Conservation (phyloP, 768 basidiomycete genomes). For the Phallus indusiatus region DNA sequence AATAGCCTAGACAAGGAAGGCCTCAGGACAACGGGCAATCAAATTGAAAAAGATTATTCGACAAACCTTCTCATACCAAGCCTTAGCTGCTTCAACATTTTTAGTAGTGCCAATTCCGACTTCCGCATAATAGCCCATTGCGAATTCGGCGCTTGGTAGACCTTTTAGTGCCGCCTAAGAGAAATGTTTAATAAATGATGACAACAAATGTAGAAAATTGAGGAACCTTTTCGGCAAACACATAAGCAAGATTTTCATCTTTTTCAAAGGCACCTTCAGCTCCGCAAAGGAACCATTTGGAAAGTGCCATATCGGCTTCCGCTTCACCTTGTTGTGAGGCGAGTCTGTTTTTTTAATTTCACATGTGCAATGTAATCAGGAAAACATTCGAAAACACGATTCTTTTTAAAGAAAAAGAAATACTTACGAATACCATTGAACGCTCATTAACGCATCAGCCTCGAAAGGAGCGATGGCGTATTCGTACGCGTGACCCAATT, state of each 20-base stretch:
- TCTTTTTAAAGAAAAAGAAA: neutral
- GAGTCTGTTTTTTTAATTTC: conserved; percentile 24
- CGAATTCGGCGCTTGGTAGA: conserved; percentile 80
- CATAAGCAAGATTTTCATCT: conserved; percentile 76
- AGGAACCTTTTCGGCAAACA: conserved; percentile 79
- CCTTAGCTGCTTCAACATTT: conserved; percentile 52
- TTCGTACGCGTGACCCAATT: conserved; percentile 87
- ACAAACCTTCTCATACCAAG: conserved; percentile 68
- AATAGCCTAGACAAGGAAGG: conserved; percentile 41
- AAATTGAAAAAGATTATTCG: neutral
- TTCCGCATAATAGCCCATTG: conserved; percentile 92
- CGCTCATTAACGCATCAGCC: conserved; percentile 81
- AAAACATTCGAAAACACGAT: neutral
- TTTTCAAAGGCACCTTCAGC: conserved; percentile 66
- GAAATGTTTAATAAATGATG: conserved; percentile 7
- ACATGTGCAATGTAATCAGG: neutral
- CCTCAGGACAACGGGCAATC: neutral
- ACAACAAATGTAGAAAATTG: neutral
- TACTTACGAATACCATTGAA: conserved; percentile 68
- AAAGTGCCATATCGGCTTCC: conserved; percentile 94
- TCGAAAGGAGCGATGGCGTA: conserved; percentile 78
- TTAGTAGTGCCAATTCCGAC: conserved; percentile 76
- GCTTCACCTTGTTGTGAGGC: conserved; percentile 79
- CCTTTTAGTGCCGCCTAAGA: conserved; percentile 58
- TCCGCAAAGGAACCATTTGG: conserved; percentile 96